Evolutionary conservation across 2,329 filamentous ascomycete genomes (phyloP).

Genomic region (Curvularia sp.): DNA sequence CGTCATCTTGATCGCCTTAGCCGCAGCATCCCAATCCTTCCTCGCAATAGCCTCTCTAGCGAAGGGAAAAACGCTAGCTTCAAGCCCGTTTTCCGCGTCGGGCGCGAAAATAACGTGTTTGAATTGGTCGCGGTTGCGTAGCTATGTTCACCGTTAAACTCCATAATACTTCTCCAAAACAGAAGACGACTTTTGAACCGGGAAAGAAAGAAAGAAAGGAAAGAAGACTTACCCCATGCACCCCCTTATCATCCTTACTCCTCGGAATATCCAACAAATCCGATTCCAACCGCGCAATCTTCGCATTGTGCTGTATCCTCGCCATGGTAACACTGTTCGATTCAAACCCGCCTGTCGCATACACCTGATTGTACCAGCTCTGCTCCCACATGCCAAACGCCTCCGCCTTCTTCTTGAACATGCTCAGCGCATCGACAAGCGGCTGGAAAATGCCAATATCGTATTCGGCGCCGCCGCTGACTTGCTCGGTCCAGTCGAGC

Average conservation of each 20-base stretch:
- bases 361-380: constrained; percentile 75
- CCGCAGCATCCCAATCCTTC: constrained; percentile 72
- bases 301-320: constrained; percentile 78
- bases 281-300: constrained; percentile 82
- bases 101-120: constrained; percentile 93
- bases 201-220: neutral
- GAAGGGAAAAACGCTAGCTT: constrained; percentile 75
- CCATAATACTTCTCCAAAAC: no score
- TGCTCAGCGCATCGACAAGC: constrained; percentile 67
- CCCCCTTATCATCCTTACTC: constrained; percentile 51
- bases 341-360: constrained; percentile 77
- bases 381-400: constrained; percentile 78
- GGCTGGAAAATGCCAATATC: constrained; percentile 62
- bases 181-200: no score
- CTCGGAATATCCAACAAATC: constrained; percentile 77
- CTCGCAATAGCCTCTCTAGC: constrained; percentile 80
- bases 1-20: constrained; percentile 73
- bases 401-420: constrained; percentile 65
- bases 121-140: constrained; percentile 88
- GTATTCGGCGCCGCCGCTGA: constrained; percentile 43
- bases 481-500: constrained; percentile 66
- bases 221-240: constrained; percentile 68
- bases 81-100: constrained; percentile 74
- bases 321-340: constrained; percentile 69
- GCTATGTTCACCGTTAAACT: constrained; percentile 34